Percentiles rank a stretch among this genome's conserved stretches.
Conservation (phyloP, 306 rosid genomes). For the Styphnolobium japonicum region DNA sequence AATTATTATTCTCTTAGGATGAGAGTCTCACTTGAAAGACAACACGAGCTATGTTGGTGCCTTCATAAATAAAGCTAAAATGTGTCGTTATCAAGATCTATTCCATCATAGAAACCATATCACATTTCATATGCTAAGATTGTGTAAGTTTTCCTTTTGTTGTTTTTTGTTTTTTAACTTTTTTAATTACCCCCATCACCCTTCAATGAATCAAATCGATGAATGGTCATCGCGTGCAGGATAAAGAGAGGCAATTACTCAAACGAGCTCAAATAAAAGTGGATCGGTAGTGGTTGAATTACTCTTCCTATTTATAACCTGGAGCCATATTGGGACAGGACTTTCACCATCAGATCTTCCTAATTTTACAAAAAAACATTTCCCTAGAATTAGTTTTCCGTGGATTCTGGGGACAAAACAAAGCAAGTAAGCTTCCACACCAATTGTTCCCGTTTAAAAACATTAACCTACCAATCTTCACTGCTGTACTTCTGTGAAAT, state of each 20-base stretch:
- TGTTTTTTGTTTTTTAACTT: neutral
- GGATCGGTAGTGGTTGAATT: conserved; percentile 32
- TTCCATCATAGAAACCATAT: conserved; percentile 29
- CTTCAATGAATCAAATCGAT: conserved; percentile 50
- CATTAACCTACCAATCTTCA: conserved; percentile 40
- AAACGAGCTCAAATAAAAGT: conserved; percentile 12
- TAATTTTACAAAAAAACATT: neutral
- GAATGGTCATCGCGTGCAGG: conserved; percentile 29
- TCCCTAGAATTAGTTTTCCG: conserved; percentile 4
- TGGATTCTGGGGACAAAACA: conserved; percentile 21
- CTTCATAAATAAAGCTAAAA: conserved; percentile 26
- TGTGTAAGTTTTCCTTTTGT: conserved; percentile 20
- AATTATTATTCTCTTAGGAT: conserved; percentile 25
- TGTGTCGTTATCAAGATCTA: conserved; percentile 43
- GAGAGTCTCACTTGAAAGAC: conserved; percentile 23
- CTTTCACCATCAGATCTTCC: conserved; percentile 32
- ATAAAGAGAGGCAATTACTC: conserved; percentile 29
- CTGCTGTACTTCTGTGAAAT: conserved; percentile 44
- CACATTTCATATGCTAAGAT: neutral
- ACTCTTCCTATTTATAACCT: conserved; percentile 23
- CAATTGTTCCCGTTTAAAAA: conserved; percentile 24
- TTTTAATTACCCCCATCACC: neutral
- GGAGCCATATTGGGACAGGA: conserved; percentile 10
- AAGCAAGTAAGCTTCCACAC: conserved; percentile 23
- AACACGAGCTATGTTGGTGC: conserved; percentile 15